Evolutionary conservation across 2,329 filamentous ascomycete genomes (phyloP), one percentile per base, ranked within the genome.

Genomic region (Drechslera avenae): DNA sequence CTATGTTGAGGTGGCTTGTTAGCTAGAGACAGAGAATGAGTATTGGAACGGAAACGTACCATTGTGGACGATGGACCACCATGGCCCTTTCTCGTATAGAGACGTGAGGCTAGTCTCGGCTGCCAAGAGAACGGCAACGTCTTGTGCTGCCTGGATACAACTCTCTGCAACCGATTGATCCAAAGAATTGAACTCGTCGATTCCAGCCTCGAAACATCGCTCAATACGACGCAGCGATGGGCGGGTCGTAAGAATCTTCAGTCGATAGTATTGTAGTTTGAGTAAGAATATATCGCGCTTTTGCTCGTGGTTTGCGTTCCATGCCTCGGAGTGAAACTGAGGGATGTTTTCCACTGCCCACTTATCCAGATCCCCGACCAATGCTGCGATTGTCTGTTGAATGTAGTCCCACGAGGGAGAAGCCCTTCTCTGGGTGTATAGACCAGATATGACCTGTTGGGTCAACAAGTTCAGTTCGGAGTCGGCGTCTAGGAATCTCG

Each of bases 221-320:
- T 73, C 65, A 8, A 73, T 42, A n/a, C 65, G 57, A 23, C 71
- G 74, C 4, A 75, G 57, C 32, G 66, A 72, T 6, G 73, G 73
- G 3, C 69, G 64, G 13, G 66, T 73, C 10, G 66, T 66, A 8
- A 75, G 59, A 5, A 73, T 70, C 36, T 57, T 63, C 5, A 66
- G 50, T 32, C 66, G 65, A 45, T 59, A 67, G 46, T 67, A 69
- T 39, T 68, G 74, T 46, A n/a, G 57, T 39, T 50, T 62, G 34
- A 41, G 59, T 46, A 16, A 63, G 62, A 13, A 39, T 3, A 26
- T 10, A 2, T 49, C 31, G 3, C 50, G 50, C 10, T 59, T 60
- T 30, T 66, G 56, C 18, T 44, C 41, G 13, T 48, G 14, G n/a
- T 19, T 31, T 9, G 36, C 7, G 3, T 23, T 32, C 43, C 33